Evolutionary conservation across 805 yeast genomes (phyloP).

Genomic region (Kregervanrija delftensis): DNA sequence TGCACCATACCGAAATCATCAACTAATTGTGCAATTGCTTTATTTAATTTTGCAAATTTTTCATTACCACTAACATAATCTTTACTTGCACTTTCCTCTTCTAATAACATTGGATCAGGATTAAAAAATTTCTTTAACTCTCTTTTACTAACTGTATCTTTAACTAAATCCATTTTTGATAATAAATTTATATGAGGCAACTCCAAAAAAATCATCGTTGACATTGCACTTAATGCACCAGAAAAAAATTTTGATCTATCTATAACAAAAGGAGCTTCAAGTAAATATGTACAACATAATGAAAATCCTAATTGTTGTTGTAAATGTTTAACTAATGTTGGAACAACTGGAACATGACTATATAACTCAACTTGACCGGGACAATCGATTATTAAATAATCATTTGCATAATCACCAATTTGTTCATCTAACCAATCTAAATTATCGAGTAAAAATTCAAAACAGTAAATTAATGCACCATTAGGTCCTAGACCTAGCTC

Average conservation of each 20-base stretch:
- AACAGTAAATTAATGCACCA: conserved; percentile 89
- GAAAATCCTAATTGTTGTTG: conserved; percentile 74
- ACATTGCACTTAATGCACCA: conserved; percentile 95
- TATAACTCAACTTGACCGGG: conserved; percentile 96
- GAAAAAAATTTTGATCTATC: conserved; percentile 90
- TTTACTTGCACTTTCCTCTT: conserved; percentile 24
- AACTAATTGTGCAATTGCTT: conserved; percentile 79
- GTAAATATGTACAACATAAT: conserved; percentile 83
- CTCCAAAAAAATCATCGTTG: conserved; percentile 93
- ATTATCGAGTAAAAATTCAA: conserved; percentile 82
- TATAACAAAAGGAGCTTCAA: conserved; percentile 91
- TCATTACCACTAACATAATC: conserved; percentile 34
- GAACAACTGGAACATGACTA: conserved; percentile 90
- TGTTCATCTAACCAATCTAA: conserved; percentile 97
- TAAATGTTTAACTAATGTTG: conserved; percentile 80
- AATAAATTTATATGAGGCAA: conserved; percentile 90
- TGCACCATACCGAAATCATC: conserved; percentile 99
- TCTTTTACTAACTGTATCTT: conserved; percentile 67
- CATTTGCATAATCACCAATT: conserved; percentile 93
- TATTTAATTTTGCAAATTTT: conserved; percentile 64
- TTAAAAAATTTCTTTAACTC: conserved; percentile 78
- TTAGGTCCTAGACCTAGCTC: conserved; percentile 91
- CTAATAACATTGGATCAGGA: conserved; percentile 81
- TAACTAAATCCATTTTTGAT: conserved; percentile 80
- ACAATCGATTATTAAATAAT: conserved; percentile 88